Base-by-base conservation (phyloP, 352 stramenopile genomes). In the Phytophthora syringae region DNA sequence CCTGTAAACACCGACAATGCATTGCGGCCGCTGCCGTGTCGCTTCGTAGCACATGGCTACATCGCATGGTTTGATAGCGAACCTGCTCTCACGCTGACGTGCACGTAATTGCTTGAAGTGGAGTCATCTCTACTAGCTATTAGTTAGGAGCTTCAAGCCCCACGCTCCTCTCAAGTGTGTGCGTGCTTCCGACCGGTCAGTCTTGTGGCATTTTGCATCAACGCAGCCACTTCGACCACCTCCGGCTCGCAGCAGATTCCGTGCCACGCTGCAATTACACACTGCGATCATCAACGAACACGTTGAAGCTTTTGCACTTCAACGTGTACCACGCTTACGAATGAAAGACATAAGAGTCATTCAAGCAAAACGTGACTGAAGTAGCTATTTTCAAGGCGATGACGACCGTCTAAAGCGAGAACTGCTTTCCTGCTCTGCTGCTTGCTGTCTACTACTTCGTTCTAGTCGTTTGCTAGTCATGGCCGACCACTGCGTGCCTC, bases 401-500 rank as follows among this genome's bases (percentile, higher is more conserved):
- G 34, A 40, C 34, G 34, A 5, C 13, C 40, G 20, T 27, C 40
- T 48, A 48, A 28, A 48, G 40, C 20, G 18, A 48, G 27, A 27
- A 6, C 28, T 13, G 12, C 7, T 16, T 12, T 40, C 34, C 11
- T 21, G n/a, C 13, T 32, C 15, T 20, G n/a, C 13, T 21, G 21
- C 37, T 2, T 44, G 16, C n/a, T 44, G 37, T 7, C n/a, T 24
- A 12, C 1, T 44, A 7, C 34, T 36, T 15, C 47, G n/a, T n/a
- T n/a, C n/a, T n/a, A 32, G 9, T 32, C 27, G 27, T 32, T 9
- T 55, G 13, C 30, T 21, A 34, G 30, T 45, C 40, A 70, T 70
- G 64, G n/a, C 11, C 11, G 47, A 58, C 21, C 7, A 50, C 25
- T 64, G 60, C 30, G 40, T 70, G 30, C 43, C 60, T 47, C 66